These are phyloP conservation scores for Salix viminalis DNA, from an alignment of 345 rosid genomes.

Conservation along the genomic window DNA sequence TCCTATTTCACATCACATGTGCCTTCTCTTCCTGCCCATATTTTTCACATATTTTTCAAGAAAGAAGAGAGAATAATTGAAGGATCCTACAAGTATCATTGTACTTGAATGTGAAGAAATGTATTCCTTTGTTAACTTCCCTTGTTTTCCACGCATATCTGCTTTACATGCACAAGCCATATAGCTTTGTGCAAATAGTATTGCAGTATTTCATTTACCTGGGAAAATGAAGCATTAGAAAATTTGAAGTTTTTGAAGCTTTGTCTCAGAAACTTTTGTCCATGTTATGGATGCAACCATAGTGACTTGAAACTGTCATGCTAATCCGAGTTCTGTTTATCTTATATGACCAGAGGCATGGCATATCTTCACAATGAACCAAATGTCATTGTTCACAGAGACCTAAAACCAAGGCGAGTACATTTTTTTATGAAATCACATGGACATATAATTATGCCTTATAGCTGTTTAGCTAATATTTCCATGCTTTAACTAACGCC, in stretches of 20 bases:
- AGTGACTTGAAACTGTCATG: conserved; percentile 3
- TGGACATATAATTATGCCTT: background rate
- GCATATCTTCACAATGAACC: conserved; percentile 98
- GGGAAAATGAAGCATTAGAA: background rate
- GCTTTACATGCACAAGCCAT: background rate
- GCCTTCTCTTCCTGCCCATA: background rate
- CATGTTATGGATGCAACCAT: background rate
- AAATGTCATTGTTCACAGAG: conserved; percentile 90
- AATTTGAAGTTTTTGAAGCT: background rate
- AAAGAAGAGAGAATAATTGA: background rate
- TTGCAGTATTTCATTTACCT: background rate
- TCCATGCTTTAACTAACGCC: background rate
- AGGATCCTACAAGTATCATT: background rate
- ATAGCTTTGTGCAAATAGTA: background rate
- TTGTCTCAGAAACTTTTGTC: conserved; percentile 4
- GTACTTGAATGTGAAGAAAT: background rate
- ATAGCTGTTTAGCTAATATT: background rate
- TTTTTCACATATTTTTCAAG: background rate
- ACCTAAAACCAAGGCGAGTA: conserved; percentile 85
- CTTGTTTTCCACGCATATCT: background rate
- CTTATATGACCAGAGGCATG: conserved; percentile 69
- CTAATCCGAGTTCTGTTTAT: conserved; percentile 19
- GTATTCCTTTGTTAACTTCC: background rate
- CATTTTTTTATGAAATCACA: conserved; percentile 3
- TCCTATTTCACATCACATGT: background rate